These are phyloP conservation scores for Colletotrichum truncatum DNA, from an alignment of 2,329 filamentous ascomycete species.

Conservation along the genomic window DNA sequence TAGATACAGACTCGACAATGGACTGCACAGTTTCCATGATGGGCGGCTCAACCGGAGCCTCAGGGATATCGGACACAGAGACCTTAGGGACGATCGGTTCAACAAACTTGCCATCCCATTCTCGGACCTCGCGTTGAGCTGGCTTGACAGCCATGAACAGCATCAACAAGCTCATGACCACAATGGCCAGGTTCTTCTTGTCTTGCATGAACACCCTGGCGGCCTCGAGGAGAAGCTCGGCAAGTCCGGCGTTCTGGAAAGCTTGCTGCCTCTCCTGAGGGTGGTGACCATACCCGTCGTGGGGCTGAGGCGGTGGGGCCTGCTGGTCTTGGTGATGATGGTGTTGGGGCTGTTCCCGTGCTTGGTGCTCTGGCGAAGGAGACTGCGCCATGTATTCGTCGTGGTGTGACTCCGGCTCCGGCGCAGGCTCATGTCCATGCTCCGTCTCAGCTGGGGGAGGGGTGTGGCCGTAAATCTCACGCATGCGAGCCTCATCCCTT, in stretches of 20 bases:
- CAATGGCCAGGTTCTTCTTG: conserved; percentile 67
- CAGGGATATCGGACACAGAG: not conserved
- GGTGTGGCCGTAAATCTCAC: conserved; percentile 62
- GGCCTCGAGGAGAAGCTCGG: conserved; percentile 63
- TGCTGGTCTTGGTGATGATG: conserved; percentile 31
- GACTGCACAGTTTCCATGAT: conserved; percentile 9
- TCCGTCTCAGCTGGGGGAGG: conserved; percentile 12
- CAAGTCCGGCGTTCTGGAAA: conserved; percentile 57
- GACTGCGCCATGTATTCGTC: not conserved
- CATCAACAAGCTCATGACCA: conserved; percentile 62
- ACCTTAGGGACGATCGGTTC: conserved; percentile 31
- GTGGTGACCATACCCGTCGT: conserved; percentile 41
- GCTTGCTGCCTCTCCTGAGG: not conserved
- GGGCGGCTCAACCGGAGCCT: not conserved
- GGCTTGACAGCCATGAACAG: conserved; percentile 54
- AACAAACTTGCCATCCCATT: conserved; percentile 33
- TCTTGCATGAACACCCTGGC: conserved; percentile 64
- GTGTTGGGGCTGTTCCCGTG: conserved; percentile 1
- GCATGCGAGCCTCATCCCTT: conserved; percentile 59
- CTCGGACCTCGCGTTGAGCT: conserved; percentile 36
- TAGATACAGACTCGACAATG: not conserved
- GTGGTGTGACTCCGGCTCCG: conserved; percentile 22
- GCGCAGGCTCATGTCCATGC: conserved; percentile 26
- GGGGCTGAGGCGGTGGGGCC: conserved; percentile 36
- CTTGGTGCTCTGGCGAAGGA: not conserved